Evolutionary conservation across 768 basidiomycete species (phyloP), one percentile per base, ranked within the genome.

Genomic region (Rhodotorula kratochvilovae): DNA sequence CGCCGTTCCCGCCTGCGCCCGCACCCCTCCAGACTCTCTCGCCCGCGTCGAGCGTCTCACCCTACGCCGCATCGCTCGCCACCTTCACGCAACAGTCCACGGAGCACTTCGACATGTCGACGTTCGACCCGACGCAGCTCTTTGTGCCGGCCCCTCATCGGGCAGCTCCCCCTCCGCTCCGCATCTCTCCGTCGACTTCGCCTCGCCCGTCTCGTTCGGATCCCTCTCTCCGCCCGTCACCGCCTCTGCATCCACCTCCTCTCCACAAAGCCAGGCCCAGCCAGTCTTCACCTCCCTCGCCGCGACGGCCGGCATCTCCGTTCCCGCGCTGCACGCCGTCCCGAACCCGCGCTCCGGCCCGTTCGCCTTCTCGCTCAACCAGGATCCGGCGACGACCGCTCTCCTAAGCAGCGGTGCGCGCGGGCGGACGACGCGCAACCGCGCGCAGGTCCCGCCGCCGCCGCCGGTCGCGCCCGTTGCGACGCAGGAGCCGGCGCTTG

Each of bases 251-350:
- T 17, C 58, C 17, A n/a, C 57, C 23, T 46, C 56, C 31, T 27
- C 16, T 43, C 27, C 59, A n/a, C n/a, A n/a, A n/a, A n/a, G n/a
- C 21, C 7, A 33, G 19, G 7, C 36, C 3, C 57, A 58, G 39
- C 36, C n/a, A 3, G 10, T 21, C 48, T 50, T 50, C 21, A 2
- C 33, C 11, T 66, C 70, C 10, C 65, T 71, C 36, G 70, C 70
- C 12, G 70, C 66, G 12, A 71, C 70, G 1, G 70, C 70, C 0
- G 70, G 70, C 33, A 33, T 71, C 56, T 16, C 65, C 61, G 61
- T 71, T 33, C 54, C 61, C 3, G 23, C 64, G 15, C 45, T 56
- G 13, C 25, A 10, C 13, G 13, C 31, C 0, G 19, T 39, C 3
- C 25, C 6, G 31, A 3, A 8, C 27, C 13, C 62, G 8, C 8